Evolutionary conservation across 805 yeast species (phyloP), one percentile per base, ranked within the genome.

Genomic region (Barnettozyma sp.): DNA sequence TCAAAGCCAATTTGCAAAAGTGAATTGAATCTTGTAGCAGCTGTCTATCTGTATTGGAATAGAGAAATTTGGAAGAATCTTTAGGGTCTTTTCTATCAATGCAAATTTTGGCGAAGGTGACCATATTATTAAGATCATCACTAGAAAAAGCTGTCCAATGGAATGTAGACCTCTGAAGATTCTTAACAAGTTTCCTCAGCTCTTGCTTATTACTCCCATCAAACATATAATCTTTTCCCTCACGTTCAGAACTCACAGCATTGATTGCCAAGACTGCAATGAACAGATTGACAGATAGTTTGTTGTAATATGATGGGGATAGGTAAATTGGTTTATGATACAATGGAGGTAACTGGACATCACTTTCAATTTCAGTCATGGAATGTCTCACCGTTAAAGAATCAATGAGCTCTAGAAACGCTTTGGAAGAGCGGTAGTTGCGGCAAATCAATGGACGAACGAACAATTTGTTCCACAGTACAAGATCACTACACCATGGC

Each of bases 121-220:
- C 50, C 54, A 80, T 60, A 16, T 68, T 61, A 33, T 72, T 71
- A 20, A 80, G 62, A 55, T 80, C 86, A 27, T 63, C 65, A 18
- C 66, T 64, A 10, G 78, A 65, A 49, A 80, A 80, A 0, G 86
- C 87, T 2, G 84, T 76, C 88, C 88, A 80, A 47, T 76, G 76
- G 51, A 80, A 78, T 0, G 87, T 76, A 1, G 82, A 76, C 39
- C 79, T 63, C 52, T 75, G 83, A 20, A 80, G 50, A 48, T 80
- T 80, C 4, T 72, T 67, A 10, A 80, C 68, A 43, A 80, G 62
- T 33, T 78, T 55, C 40, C 78, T 59, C 25, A 80, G 54, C 42
- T 76, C 78, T 14, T 53, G 54, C 27, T 73, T 60, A 46, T 78
- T 78, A 1, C 69, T 54, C 0, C 76, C 70, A 60, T 79, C 79